These are phyloP conservation scores for Inonotus hispidus DNA, from an alignment of 1,284 basidiomycete genomes.

Conservation along the genomic window DNA sequence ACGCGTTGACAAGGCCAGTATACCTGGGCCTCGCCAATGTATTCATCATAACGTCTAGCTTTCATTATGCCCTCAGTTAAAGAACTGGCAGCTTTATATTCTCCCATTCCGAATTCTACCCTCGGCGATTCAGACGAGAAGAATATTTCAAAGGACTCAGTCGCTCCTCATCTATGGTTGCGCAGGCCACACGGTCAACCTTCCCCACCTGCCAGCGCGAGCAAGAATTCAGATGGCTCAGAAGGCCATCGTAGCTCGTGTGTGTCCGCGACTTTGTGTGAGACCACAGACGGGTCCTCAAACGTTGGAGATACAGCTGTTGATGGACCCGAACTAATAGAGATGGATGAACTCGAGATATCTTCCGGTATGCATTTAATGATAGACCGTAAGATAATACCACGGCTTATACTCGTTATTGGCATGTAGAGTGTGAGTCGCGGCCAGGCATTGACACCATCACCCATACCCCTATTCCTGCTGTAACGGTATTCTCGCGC, in stretches of 20 bases:
- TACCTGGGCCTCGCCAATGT: neutral
- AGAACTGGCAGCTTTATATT: neutral
- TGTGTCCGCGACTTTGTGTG: neutral
- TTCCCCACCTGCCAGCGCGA: neutral
- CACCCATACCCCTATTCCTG: constrained; percentile 47
- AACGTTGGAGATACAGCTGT: too few species aligned
- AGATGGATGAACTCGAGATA: neutral
- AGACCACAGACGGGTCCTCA: neutral
- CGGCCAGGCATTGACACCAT: neutral
- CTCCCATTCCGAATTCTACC: neutral
- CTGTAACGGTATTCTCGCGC: constrained; percentile 49
- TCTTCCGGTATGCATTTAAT: constrained; percentile 1
- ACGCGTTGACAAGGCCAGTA: neutral
- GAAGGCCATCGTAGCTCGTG: neutral
- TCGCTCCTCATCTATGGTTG: neutral
- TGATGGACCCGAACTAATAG: neutral
- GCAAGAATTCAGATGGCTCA: neutral
- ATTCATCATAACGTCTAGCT: neutral
- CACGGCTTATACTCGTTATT: neutral
- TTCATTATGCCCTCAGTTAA: neutral
- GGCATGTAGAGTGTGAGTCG: neutral
- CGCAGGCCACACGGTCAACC: neutral
- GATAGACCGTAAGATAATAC: neutral
- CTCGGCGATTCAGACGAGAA: neutral
- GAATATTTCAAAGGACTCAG: neutral